phyloP scores from a whole-genome alignment of 2,329 filamentous ascomycete species.

The Neoscytalidium dimidiatum region DNA sequence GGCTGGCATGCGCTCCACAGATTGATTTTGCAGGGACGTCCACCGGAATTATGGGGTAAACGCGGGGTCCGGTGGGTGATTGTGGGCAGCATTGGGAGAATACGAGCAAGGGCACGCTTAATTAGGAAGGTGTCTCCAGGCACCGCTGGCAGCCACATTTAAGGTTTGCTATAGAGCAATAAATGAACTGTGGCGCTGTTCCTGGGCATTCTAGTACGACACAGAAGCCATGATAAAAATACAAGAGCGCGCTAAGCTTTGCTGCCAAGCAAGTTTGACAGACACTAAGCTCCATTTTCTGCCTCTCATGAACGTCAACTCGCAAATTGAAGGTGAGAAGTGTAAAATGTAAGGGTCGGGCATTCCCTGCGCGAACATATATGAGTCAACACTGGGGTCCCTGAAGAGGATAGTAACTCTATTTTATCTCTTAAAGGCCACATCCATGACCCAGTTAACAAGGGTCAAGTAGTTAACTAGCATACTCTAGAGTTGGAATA shows the following conservation, averaged over 20 bases:
- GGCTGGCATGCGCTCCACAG: background rate
- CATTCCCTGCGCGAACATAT: no score
- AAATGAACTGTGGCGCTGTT: background rate
- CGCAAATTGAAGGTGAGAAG: no score
- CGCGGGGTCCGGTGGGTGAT: background rate
- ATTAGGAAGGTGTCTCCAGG: background rate
- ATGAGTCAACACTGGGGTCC: no score
- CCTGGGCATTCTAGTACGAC: background rate
- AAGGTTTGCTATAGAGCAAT: background rate
- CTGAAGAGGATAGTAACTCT: no score
- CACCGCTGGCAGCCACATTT: background rate
- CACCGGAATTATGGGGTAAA: slow-evolving; percentile 4
- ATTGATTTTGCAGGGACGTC: background rate
- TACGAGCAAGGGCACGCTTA: background rate
- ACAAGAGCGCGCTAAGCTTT: background rate
- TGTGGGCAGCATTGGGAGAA: background rate
- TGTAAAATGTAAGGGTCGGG: no score
- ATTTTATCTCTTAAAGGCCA: no score
- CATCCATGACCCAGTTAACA: no score
- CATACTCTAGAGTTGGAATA: no score
- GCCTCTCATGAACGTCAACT: no score
- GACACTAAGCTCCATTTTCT: no score
- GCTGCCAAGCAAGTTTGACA: background rate
- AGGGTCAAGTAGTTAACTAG: no score
- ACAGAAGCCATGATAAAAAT: background rate